Evolutionary conservation across 1,284 basidiomycete genomes (phyloP).

Genomic region (Sporisorium reilianum): DNA sequence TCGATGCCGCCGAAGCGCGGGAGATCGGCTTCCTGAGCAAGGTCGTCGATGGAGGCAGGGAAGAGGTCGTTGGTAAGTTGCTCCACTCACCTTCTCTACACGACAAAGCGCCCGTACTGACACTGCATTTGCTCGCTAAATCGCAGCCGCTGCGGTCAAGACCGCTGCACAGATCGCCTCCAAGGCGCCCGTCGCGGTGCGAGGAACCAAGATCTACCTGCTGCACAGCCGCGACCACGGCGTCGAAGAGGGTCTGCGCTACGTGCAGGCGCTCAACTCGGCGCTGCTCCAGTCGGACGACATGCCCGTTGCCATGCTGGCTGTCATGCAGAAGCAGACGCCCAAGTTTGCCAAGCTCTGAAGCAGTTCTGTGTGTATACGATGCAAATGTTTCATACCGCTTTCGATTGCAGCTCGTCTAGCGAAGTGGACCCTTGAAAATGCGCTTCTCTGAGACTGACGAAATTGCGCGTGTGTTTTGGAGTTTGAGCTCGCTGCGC

Average conservation of each 20-base stretch:
- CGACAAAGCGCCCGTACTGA: too few species aligned
- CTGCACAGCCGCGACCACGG: conserved; percentile 82
- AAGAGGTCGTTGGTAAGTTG: conserved; percentile 71
- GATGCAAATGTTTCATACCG: too few species aligned
- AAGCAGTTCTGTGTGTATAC: too few species aligned
- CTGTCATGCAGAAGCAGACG: conserved; percentile 70
- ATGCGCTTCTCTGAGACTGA: neutral
- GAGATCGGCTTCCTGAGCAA: conserved; percentile 82
- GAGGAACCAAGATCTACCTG: conserved; percentile 82
- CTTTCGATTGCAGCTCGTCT: too few species aligned
- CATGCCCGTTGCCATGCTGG: conserved; percentile 70
- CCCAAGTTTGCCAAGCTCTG: conserved; percentile 66
- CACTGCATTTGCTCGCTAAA: too few species aligned
- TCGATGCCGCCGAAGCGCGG: conserved; percentile 79
- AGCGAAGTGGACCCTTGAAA: conserved; percentile 12
- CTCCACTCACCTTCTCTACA: neutral
- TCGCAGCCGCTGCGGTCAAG: conserved; percentile 75
- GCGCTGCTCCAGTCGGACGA: conserved; percentile 79
- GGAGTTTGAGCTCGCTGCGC: neutral
- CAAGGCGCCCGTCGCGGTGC: conserved; percentile 85
- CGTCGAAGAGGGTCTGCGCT: conserved; percentile 82
- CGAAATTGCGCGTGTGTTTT: conserved; percentile 1
- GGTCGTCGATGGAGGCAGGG: conserved; percentile 78
- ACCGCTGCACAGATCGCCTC: conserved; percentile 78
- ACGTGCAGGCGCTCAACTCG: conserved; percentile 83